A percentile compares a stretch with the other conserved stretches of the same genome.
Conservation (phyloP, 768 basidiomycete species). For the Leccinum broughii region DNA sequence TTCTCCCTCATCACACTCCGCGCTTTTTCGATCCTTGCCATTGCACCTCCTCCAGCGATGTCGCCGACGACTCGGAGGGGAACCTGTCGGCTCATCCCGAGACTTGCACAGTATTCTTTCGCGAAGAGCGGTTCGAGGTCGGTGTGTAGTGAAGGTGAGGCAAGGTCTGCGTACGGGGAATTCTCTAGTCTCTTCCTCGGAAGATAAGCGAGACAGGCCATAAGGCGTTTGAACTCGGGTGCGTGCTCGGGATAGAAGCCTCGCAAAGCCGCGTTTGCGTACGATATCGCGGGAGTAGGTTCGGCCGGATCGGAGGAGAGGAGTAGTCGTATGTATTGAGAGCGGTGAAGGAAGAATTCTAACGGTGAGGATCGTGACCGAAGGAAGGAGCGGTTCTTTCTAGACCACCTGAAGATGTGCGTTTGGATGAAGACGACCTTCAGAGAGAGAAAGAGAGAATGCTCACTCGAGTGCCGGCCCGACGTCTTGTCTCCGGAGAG, state of each 20-base stretch:
- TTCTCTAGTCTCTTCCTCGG: constrained; percentile 62
- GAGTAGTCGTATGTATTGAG: constrained; percentile 82
- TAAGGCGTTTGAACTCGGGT: constrained; percentile 66
- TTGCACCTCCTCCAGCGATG: constrained; percentile 88
- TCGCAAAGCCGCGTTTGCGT: constrained; percentile 67
- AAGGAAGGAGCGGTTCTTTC: constrained; percentile 64
- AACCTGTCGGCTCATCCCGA: constrained; percentile 88
- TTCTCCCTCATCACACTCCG: constrained; percentile 86
- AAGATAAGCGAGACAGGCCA: constrained; percentile 69
- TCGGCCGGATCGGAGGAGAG: constrained; percentile 61
- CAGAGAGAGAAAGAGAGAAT: neutral
- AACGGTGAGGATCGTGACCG: constrained; percentile 72
- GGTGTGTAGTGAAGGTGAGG: constrained; percentile 67
- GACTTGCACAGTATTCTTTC: constrained; percentile 82
- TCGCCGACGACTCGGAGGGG: constrained; percentile 89
- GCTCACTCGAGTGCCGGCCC: constrained; percentile 76
- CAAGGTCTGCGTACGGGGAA: constrained; percentile 77
- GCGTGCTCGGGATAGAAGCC: constrained; percentile 64
- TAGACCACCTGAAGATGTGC: constrained; percentile 68
- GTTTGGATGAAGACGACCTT: neutral
- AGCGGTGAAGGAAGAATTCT: constrained; percentile 88
- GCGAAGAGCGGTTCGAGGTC: constrained; percentile 84
- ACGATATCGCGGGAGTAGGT: constrained; percentile 61
- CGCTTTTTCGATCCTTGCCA: constrained; percentile 93
- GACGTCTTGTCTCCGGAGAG: constrained; percentile 66